Base-by-base conservation (phyloP, 1,139 yeast genomes). In the Taphrina pruni region DNA sequence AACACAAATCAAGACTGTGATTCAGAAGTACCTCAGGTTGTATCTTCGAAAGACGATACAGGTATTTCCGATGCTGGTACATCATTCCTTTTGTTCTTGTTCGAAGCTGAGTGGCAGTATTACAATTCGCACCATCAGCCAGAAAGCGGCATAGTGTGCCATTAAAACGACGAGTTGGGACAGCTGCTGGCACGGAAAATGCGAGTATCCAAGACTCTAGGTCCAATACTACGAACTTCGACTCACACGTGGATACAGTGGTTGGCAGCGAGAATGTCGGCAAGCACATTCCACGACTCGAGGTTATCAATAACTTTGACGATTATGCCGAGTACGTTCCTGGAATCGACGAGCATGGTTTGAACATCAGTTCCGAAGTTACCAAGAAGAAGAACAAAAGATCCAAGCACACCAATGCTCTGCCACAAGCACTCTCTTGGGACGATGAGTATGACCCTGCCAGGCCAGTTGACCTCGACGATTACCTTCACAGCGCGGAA, bases 401-500 rank as follows among this genome's bases (percentile, higher is more conserved):
- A 35, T 14, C 51, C 5, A 43, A 54, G 8, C 14, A 14, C 14
- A 26, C 7, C 38, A 14, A 14, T 2, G 39, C 12, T n/a, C 20
- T 35, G 45, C 39, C 55, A 35, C 35, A 43, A 35, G 6, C 61
- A 14, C 60, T 46, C 5, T 17, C 51, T 1, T 64, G 67, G 67
- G 56, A 48, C 2, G 67, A 56, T 35, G 52, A 57, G 14, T 64
- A 64, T 48, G 67, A 64, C 12, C 61, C 61, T 8, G 17, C 38
- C 17, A 46, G 55, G 12, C 67, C 67, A 8, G 55, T 55, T 17
- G 67, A 64, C 14, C 45, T 64, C 36, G 52, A 46, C 12, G 56
- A 54, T n/a, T 64, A 48, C 39, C 56, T 64, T 2, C 45, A n/a
- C 6, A 64, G 67, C 21, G 61, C 45, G 8, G 67, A 64, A 17